phyloP scores from a whole-genome alignment of 1,139 yeast genomes.

The Kodamaea anthophila region DNA sequence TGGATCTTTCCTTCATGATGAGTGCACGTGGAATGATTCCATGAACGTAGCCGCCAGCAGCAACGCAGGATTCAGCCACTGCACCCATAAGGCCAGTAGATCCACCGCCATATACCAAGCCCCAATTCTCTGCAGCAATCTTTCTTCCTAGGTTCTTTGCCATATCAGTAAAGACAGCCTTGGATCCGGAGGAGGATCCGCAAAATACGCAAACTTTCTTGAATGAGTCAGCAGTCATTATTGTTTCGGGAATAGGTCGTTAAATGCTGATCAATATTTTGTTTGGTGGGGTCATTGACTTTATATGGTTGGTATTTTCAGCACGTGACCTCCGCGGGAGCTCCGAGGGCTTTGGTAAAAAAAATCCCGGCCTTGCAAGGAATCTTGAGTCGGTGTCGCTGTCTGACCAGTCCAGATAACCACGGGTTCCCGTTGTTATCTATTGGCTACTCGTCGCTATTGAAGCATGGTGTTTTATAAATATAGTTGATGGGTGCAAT shows the following conservation, averaged over 20 bases:
- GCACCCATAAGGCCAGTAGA: slow-evolving; percentile 84
- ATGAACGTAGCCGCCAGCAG: slow-evolving; percentile 68
- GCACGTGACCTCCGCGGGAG: no score
- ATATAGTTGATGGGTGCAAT: no score
- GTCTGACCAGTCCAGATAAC: no score
- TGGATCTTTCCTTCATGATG: slow-evolving; percentile 64
- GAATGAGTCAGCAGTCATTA: slow-evolving; percentile 18
- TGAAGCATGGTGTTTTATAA: no score
- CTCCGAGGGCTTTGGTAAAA: no score
- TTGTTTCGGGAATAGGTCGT: slow-evolving; percentile 1
- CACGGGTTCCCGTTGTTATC: no score
- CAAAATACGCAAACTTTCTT: slow-evolving; percentile 77
- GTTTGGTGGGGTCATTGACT: no score
- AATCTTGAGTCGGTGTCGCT: no score
- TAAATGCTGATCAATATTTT: no score
- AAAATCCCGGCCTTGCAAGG: no score
- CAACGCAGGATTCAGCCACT: slow-evolving; percentile 67
- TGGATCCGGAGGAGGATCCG: slow-evolving; percentile 72
- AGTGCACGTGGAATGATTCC: slow-evolving; percentile 85
- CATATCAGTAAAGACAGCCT: slow-evolving; percentile 41
- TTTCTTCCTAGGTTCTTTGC: slow-evolving; percentile 57
- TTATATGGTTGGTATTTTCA: no score
- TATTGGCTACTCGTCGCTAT: no score
- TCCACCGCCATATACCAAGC: slow-evolving; percentile 88
- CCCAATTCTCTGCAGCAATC: slow-evolving; percentile 59